Base-by-base conservation (phyloP, 768 basidiomycete species). In the Crassisporium funariophilum region DNA sequence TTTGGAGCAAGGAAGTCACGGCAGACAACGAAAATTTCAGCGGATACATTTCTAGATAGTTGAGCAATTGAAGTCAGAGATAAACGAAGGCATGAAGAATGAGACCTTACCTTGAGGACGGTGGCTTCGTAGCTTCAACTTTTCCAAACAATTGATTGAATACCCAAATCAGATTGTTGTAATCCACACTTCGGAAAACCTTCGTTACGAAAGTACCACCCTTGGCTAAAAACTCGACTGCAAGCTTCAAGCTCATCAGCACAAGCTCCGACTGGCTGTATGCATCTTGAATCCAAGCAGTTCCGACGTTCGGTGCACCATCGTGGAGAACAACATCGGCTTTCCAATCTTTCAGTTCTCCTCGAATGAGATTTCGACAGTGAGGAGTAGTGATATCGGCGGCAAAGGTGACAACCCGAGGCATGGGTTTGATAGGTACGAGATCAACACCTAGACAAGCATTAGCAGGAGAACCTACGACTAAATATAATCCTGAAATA, bases 1-100 rank as follows among this genome's bases (percentile, higher is more conserved):
- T 91, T 93, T 2, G 97, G 97, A 7, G 95, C 93, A 47, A 91
- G 79, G 72, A 92, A 99, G 47, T 91, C 91, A 46, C 86, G 87
- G 68, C 97, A 99, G 40, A 98, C 91, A 57, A 99, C 97, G 76
- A 99, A 99, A 63, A 99, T 99, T 70, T 99, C 97, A 10, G 97
- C 97, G 35, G 97, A 99, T 35, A 99, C 97, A 71, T 95, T 98
- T 73, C 95, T 95, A 55, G 10, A 29, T 25, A 55, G 38, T 36
- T 15, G n/a, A 20, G 40, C 6, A 33, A 21, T 23, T 23, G 43
- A 35, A 44, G 31, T 22, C 31, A 39, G 6, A 10, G 23, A 39
- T 21, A 46, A 13, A 25, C 31, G 23, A 6, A 31, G n/a, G 36
- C n/a, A n/a, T n/a, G n/a, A n/a, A n/a, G n/a, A n/a, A n/a, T n/a